Percentiles rank a stretch among this genome's conserved stretches.
phyloP scores from a whole-genome alignment of 305 asterid genomes.

The Solanum hybrid region DNA sequence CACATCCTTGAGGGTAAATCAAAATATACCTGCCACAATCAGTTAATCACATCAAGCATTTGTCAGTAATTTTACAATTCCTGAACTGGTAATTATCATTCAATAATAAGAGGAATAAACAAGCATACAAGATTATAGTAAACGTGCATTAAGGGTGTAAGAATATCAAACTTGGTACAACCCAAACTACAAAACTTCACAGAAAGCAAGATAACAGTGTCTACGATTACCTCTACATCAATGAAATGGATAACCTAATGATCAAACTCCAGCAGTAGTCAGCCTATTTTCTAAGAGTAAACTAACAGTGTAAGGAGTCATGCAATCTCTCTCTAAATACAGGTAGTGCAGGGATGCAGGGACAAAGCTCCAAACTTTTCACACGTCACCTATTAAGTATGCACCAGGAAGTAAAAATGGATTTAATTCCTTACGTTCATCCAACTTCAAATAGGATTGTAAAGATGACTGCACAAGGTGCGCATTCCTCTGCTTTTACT shows the following conservation, averaged over 20 bases:
- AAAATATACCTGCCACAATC: slow-evolving; percentile 72
- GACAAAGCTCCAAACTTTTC: neutral
- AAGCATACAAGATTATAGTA: neutral
- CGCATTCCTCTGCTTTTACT: neutral
- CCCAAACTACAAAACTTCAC: neutral
- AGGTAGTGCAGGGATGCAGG: neutral
- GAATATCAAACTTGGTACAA: neutral
- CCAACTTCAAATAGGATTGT: neutral
- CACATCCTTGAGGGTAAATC: slow-evolving; percentile 97
- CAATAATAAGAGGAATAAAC: neutral
- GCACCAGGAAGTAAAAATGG: neutral
- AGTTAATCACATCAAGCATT: neutral
- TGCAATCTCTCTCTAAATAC: neutral
- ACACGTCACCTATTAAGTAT: neutral
- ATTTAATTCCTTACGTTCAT: neutral
- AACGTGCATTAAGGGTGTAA: neutral
- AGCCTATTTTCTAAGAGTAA: neutral
- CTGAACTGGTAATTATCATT: neutral
- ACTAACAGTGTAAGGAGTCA: neutral
- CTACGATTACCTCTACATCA: neutral
- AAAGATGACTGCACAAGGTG: neutral
- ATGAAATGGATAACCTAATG: neutral
- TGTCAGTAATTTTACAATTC: neutral
- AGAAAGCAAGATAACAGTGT: neutral
- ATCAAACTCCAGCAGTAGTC: neutral